Percentiles rank a stretch among this genome's conserved stretches.
Conservation (phyloP, 2,329 filamentous ascomycete genomes). For the Teratosphaeria epicoccoides region DNA sequence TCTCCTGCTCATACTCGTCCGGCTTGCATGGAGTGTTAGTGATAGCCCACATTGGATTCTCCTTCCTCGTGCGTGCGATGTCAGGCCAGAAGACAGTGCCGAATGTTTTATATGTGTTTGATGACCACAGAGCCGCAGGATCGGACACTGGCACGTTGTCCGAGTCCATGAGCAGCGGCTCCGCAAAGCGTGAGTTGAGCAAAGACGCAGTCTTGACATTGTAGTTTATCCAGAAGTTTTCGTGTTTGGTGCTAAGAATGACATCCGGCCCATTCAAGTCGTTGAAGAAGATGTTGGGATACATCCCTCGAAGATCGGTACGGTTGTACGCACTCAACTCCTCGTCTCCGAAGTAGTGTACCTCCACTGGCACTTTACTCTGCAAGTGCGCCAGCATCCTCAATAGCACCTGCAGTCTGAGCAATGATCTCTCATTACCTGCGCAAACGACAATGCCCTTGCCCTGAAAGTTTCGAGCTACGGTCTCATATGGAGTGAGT, state of each 20-base stretch:
- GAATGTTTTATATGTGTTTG: conserved; percentile 18
- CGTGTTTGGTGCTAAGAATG: conserved; percentile 13
- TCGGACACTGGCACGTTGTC: conserved; percentile 28
- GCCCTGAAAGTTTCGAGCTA: conserved; percentile 16
- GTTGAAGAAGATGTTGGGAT: conserved; percentile 19
- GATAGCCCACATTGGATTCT: conserved; percentile 26
- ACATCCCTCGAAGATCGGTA: conserved; percentile 10
- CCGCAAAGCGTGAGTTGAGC: conserved; percentile 28
- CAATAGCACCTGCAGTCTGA: conserved; percentile 17
- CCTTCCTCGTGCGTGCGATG: conserved; percentile 25
- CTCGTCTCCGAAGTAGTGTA: conserved; percentile 24
- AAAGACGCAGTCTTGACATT: conserved; percentile 28
- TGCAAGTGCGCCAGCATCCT: conserved; percentile 9
- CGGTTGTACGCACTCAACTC: conserved; percentile 11
- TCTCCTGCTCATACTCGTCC: conserved; percentile 28
- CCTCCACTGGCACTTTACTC: conserved; percentile 20
- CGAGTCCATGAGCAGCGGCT: conserved; percentile 27
- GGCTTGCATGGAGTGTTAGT: conserved; percentile 28
- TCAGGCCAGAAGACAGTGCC: conserved; percentile 31
- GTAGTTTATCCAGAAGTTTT: conserved; percentile 17
- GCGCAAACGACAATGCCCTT: conserved; percentile 25
- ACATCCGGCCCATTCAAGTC: conserved; percentile 18
- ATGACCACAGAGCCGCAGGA: conserved; percentile 22
- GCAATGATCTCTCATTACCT: conserved; percentile 13
- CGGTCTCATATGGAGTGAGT: conserved; percentile 12